Evolutionary conservation across 176 grass and related monocot species (phyloP), one percentile per base, ranked within the genome.

Genomic region (Triticum aestivum): DNA sequence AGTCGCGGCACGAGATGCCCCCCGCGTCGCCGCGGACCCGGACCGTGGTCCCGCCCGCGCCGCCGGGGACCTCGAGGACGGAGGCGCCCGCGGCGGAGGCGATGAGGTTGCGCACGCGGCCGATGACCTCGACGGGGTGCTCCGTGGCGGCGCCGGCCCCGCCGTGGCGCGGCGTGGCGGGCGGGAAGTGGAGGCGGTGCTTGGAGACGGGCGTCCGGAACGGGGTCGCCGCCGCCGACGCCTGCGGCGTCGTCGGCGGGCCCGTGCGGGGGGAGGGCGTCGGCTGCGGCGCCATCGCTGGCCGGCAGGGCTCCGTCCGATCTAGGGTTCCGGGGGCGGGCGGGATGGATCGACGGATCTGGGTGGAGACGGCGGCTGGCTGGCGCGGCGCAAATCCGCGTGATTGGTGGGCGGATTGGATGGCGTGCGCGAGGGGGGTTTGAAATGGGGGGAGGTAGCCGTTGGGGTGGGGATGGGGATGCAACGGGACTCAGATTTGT

Each of bases 71-170:
- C 96, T 95, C 96, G 0, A 98, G 89, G 0, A 84, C 82, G 0
- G 90, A 88, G 14, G 88, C 6, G 79, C 65, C 3, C 38, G 69
- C 75, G 21, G 89, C 79, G 23, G 88, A 74, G 71, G 85, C 24
- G 27, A 87, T 52, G 29, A 87, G 86, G 84, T 98, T 89, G 2
- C 96, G 86, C 78, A 98, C 86, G 64, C 96, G 91, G 49, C 93
- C 91, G 69, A 98, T 92, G 24, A 95, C 93, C 78, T 98, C 96
- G 18, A 98, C 93, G 5, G 96, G 96, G 82, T 98, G 96, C 79
- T 98, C 96, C 10, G 91, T 94, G 8, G 86, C 86, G 34, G 86
- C 63, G 1, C 79, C 86, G 34, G 86, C 52, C 1, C 74, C 59
- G 51, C 23, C 3, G 84, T 77, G 20, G 71, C 71, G 93, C 2